Conservation (phyloP, 257 asterid species). For the Leonotis leonurus region DNA sequence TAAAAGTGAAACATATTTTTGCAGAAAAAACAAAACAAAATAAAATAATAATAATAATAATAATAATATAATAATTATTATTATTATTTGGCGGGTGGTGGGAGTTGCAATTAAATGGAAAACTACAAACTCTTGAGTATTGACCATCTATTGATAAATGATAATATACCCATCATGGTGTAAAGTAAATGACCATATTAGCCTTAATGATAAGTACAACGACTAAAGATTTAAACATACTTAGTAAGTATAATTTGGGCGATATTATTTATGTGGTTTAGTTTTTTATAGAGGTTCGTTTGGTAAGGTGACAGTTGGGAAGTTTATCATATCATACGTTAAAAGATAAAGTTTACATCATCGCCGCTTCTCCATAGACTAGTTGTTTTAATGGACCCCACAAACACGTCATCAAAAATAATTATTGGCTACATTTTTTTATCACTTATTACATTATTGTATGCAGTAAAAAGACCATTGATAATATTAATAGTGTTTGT, state of each 20-base stretch:
- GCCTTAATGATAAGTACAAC: conserved; percentile 23
- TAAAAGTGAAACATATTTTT: not conserved
- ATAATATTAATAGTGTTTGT: not conserved
- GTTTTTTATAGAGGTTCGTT: not conserved
- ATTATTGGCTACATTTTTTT: too few species aligned
- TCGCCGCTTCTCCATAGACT: not conserved
- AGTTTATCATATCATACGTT: not conserved
- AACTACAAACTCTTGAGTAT: conserved; percentile 14
- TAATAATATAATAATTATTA: too few species aligned
- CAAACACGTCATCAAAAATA: not conserved
- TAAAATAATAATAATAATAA: not conserved
- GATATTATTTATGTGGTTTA: conserved; percentile 9
- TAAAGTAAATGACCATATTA: conserved; percentile 9
- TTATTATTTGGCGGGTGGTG: not conserved
- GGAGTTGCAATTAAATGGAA: not conserved
- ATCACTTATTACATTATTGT: too few species aligned
- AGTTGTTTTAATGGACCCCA: not conserved
- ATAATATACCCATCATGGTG: conserved; percentile 28
- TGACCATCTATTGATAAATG: conserved; percentile 24
- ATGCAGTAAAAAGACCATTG: too few species aligned
- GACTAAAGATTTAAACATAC: conserved; percentile 13
- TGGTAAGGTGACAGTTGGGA: conserved; percentile 13
- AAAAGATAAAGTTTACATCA: not conserved
- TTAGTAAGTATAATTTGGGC: not conserved
- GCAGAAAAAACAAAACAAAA: not conserved